Conservation (phyloP, 768 basidiomycete species). For the Lentinula edodes region DNA sequence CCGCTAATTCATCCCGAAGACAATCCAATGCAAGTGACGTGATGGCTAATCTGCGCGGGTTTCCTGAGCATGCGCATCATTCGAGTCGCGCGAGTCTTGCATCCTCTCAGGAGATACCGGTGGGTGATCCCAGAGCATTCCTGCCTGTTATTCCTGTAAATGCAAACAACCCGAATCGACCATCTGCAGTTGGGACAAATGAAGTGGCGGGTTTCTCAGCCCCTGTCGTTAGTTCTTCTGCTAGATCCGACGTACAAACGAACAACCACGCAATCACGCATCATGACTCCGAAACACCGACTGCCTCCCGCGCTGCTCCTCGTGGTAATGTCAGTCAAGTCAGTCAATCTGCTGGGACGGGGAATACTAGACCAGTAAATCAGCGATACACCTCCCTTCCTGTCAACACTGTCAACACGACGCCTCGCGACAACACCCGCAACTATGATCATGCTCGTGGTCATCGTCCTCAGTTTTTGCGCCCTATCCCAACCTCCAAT, state of each 20-base stretch:
- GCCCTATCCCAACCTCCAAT: background rate
- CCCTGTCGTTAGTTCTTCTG: background rate
- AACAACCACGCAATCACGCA: background rate
- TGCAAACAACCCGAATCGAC: background rate
- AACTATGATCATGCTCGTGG: background rate
- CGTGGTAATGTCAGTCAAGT: background rate
- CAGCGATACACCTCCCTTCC: background rate
- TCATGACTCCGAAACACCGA: background rate
- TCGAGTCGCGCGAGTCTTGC: background rate
- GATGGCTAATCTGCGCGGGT: background rate
- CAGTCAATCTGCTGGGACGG: background rate
- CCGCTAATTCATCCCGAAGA: background rate
- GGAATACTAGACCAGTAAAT: background rate
- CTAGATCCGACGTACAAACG: background rate
- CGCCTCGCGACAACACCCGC: background rate
- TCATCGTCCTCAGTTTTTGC: background rate
- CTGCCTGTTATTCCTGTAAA: background rate
- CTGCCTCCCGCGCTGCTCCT: background rate
- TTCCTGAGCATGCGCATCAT: background rate
- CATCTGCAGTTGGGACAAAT: background rate
- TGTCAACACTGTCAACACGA: background rate
- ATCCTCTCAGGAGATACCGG: background rate
- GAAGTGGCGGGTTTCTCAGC: background rate
- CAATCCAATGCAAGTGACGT: conserved; percentile 4
- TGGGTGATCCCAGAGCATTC: background rate